phyloP scores from a whole-genome alignment of 805 yeast genomes.

The Saccharomycodes ludwigii region DNA sequence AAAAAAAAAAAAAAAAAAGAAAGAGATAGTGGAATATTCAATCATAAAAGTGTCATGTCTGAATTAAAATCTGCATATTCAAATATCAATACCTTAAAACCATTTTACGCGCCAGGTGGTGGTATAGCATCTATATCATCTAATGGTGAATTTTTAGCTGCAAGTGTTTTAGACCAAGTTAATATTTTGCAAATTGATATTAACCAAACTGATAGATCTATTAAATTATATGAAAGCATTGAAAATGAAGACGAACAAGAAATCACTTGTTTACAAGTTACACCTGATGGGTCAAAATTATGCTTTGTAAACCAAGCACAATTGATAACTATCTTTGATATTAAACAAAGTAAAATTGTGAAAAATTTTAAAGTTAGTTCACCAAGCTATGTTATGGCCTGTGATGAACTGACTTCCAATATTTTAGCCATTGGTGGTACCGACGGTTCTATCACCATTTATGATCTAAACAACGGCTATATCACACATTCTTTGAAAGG shows the following conservation, averaged over 20 bases:
- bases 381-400: constrained; percentile 68
- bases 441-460: constrained; percentile 82
- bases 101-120: constrained; percentile 75
- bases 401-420: constrained; percentile 64
- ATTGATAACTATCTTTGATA: constrained; percentile 52
- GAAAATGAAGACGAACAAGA: constrained; percentile 77
- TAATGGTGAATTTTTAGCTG: constrained; percentile 56
- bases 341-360: constrained; percentile 26
- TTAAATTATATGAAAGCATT: constrained; percentile 35
- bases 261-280: constrained; percentile 59
- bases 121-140: constrained; percentile 56
- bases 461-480: constrained; percentile 83
- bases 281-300: constrained; percentile 62
- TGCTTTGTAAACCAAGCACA: constrained; percentile 77
- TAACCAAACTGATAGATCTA: constrained; percentile 28
- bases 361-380: constrained; percentile 54
- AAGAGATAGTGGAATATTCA: no score
- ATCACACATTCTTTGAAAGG: constrained; percentile 87
- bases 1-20: no score
- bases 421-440: constrained; percentile 90
- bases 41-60: no score
- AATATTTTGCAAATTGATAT: constrained; percentile 52
- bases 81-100: constrained; percentile 38
- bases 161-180: constrained; percentile 70
- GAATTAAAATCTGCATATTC: constrained; percentile 24